Base-by-base conservation (phyloP, 257 asterid genomes). In the Schizonepeta tenuifolia region DNA sequence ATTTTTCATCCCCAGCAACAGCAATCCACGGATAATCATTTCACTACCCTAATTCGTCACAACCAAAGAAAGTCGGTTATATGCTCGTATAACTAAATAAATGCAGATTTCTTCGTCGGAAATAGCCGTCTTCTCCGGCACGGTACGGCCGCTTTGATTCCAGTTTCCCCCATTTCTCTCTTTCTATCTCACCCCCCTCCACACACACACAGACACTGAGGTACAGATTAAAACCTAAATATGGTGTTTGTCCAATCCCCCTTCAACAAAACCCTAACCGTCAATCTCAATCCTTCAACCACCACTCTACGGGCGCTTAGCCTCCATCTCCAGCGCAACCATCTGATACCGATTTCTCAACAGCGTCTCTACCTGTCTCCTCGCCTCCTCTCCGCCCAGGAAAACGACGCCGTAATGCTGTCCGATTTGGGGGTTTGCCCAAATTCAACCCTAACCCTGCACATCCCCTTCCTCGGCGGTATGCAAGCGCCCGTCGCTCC, bases 401-500 rank as follows among this genome's bases (percentile, higher is more conserved):
- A 72, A 28, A 81, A 86, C 77, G 73, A 24, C 9, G 67, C 53
- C 64, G 65, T 67, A 5, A 28, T 26, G 15, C 85, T 87, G 1
- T 81, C 91, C 24, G 65, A 71, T 13, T 78, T 91, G 7, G 91
- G 93, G 4, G 49, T 91, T 73, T 78, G 76, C 14, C 77, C 82
- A 11, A 70, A 79, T 69, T 86, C 97, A 35, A 85, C 93, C 63
- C 76, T 92, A 58, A 81, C 89, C 67, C 80, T 88, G 9, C 88
- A 83, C 70, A 41, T 82, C 64, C 93, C 92, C 1, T 76, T 89
- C 15, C 49, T 76, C 60, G 96, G 87, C 62, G 94, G 92, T 55
- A 89, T 87, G 93, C 96, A 88, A 59, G 88, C 96, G 4, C 96
- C 93, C 0, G 89, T 73, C 1, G 81, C 81, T 2, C 86, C 93